Evolutionary conservation across 108 stramenopile species (phyloP).

Genomic region (Hondaea fermentalgiana): DNA sequence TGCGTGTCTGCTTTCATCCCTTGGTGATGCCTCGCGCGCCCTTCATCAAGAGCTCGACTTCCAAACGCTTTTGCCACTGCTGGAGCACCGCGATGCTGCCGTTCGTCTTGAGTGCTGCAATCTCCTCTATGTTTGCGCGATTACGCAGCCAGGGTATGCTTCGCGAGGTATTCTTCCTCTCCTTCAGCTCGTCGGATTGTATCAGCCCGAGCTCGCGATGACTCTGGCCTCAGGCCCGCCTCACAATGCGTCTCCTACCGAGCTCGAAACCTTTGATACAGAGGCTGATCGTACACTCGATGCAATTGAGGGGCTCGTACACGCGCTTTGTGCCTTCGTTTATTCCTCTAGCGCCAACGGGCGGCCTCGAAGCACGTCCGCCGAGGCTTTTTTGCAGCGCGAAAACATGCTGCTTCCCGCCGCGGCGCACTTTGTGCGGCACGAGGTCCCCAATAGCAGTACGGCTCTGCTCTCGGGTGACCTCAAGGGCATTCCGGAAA

Average conservation of each 20-base stretch:
- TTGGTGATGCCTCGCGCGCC: background rate
- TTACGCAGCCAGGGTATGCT: slow-evolving; percentile 7
- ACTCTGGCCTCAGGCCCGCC: background rate
- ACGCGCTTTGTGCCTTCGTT: background rate
- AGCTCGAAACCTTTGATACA: background rate
- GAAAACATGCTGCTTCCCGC: background rate
- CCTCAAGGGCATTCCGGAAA: background rate
- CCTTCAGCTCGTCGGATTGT: background rate
- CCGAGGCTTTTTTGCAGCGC: background rate
- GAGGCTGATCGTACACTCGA: background rate
- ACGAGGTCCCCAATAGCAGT: background rate
- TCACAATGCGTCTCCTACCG: background rate
- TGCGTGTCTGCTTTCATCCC: background rate
- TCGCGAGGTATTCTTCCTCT: background rate
- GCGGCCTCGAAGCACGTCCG: background rate
- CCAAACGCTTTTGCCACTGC: background rate
- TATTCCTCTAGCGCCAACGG: background rate
- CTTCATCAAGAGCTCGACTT: background rate
- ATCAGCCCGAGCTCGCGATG: slow-evolving; percentile 1
- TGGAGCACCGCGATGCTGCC: background rate
- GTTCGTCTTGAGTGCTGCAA: background rate
- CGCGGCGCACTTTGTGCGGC: background rate
- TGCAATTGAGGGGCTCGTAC: background rate
- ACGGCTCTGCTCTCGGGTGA: background rate
- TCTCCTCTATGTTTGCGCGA: background rate